phyloP scores from a whole-genome alignment of 345 rosid genomes.

The Euphorbia pulcherrima region DNA sequence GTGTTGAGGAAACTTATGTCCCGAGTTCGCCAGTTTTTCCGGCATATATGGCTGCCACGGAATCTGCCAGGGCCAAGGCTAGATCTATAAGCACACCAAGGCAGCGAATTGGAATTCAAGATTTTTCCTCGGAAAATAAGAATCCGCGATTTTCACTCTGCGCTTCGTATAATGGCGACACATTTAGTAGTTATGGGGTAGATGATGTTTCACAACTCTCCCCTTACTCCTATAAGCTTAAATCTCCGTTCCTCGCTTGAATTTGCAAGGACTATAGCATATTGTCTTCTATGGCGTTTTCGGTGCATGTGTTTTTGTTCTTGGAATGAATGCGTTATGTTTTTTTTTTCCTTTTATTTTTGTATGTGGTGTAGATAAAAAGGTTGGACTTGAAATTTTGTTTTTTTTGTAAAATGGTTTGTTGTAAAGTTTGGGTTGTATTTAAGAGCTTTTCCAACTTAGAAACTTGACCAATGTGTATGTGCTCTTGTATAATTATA shows the following conservation, averaged over 20 bases:
- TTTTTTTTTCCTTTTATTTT: too few species aligned
- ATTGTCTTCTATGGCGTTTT: too few species aligned
- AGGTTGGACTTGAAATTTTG: neutral
- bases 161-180: constrained; percentile 52
- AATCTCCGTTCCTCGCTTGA: neutral
- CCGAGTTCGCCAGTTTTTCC: constrained; percentile 51
- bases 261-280: too few species aligned
- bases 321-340: neutral
- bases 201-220: constrained; percentile 21
- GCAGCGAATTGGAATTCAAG: constrained; percentile 45
- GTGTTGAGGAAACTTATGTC: constrained; percentile 35
- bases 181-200: constrained; percentile 21
- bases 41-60: constrained; percentile 64
- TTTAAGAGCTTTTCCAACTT: too few species aligned
- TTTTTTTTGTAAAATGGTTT: neutral
- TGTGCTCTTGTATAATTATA: too few species aligned
- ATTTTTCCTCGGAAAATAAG: constrained; percentile 37
- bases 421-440: neutral
- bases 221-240: neutral
- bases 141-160: constrained; percentile 34
- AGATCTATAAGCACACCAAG: constrained; percentile 81
- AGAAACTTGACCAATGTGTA: too few species aligned
- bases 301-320: neutral
- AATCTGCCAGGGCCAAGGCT: constrained; percentile 68
- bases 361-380: neutral